A percentile compares a stretch with the other conserved stretches of the same genome.
These are phyloP conservation scores for Trichophaea hybrida DNA, from an alignment of 2,329 filamentous ascomycete species.

Conservation along the genomic window DNA sequence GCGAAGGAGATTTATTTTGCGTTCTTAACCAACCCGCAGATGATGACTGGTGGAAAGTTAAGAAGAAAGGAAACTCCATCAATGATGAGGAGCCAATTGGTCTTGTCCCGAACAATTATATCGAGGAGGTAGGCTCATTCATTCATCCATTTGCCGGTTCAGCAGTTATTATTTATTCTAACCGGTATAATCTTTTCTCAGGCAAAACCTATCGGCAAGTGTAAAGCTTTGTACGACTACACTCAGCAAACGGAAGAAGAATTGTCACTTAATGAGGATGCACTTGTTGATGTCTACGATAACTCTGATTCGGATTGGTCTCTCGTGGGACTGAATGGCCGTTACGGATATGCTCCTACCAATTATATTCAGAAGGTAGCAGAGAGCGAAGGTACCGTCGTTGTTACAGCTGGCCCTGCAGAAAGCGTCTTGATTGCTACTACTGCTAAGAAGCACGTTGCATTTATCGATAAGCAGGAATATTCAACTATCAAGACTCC, in stretches of 20 bases:
- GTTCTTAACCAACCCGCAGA: slow-evolving; percentile 67
- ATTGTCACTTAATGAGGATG: slow-evolving; percentile 85
- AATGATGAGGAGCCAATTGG: slow-evolving; percentile 87
- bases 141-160: neutral
- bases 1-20: slow-evolving; percentile 77
- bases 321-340: slow-evolving; percentile 65
- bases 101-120: slow-evolving; percentile 84
- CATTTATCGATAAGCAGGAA: slow-evolving; percentile 28
- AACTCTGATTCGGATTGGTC: slow-evolving; percentile 96
- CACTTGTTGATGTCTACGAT: slow-evolving; percentile 71
- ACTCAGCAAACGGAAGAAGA: slow-evolving; percentile 95
- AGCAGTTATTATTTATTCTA: neutral
- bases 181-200: slow-evolving; percentile 29
- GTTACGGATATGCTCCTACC: slow-evolving; percentile 86
- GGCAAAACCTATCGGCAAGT: slow-evolving; percentile 52
- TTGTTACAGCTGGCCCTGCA: slow-evolving; percentile 23
- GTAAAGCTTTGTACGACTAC: slow-evolving; percentile 96
- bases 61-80: slow-evolving; percentile 69
- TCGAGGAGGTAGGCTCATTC: slow-evolving; percentile 60
- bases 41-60: slow-evolving; percentile 90
- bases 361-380: slow-evolving; percentile 75
- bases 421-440: slow-evolving; percentile 29
- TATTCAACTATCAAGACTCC: slow-evolving; percentile 25
- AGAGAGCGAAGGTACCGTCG: slow-evolving; percentile 11
- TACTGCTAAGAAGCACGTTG: slow-evolving; percentile 29